phyloP scores from a whole-genome alignment of 495 filamentous ascomycete genomes.

The Usnea hakonensis region DNA sequence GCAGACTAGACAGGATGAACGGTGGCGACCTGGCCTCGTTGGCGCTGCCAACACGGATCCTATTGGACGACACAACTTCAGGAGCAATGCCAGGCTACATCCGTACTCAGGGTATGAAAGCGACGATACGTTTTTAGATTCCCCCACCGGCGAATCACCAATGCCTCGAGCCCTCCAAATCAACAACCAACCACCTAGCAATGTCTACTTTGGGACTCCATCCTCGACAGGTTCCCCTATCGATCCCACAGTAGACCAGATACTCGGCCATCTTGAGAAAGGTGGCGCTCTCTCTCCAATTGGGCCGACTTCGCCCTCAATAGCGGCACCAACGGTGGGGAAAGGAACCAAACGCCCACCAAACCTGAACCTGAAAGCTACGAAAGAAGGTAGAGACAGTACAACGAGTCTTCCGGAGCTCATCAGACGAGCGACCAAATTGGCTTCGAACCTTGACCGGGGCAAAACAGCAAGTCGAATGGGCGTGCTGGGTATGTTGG shows the following conservation, averaged over 20 bases:
- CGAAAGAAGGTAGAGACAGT: conserved; percentile 77
- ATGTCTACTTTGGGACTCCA: conserved; percentile 10
- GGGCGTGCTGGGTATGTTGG: conserved; percentile 38
- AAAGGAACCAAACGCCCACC: conserved; percentile 56
- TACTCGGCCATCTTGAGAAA: conserved; percentile 30
- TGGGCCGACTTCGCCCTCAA: conserved; percentile 34
- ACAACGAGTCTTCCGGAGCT: conserved; percentile 86
- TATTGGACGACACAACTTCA: conserved; percentile 24
- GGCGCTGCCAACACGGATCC: conserved; percentile 22
- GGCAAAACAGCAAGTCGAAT: conserved; percentile 74
- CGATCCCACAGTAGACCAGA: conserved; percentile 26
- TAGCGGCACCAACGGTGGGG: conserved; percentile 28
- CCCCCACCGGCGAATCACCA: conserved; percentile 13
- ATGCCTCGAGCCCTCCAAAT: conserved; percentile 12
- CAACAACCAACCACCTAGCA: background rate
- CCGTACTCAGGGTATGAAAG: conserved; percentile 23
- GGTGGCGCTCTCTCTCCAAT: conserved; percentile 32
- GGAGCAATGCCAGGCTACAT: conserved; percentile 19
- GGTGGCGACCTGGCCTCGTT: conserved; percentile 17
- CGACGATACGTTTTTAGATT: conserved; percentile 21
- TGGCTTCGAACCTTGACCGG: conserved; percentile 82
- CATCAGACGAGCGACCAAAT: conserved; percentile 75
- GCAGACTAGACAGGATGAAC: conserved; percentile 25
- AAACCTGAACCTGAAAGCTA: conserved; percentile 68
- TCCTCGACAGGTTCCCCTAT: conserved; percentile 19